Evolutionary conservation across 73 alveolate species (phyloP), one percentile per base, ranked within the genome.

Genomic region (Tetrahymena thermophila): DNA sequence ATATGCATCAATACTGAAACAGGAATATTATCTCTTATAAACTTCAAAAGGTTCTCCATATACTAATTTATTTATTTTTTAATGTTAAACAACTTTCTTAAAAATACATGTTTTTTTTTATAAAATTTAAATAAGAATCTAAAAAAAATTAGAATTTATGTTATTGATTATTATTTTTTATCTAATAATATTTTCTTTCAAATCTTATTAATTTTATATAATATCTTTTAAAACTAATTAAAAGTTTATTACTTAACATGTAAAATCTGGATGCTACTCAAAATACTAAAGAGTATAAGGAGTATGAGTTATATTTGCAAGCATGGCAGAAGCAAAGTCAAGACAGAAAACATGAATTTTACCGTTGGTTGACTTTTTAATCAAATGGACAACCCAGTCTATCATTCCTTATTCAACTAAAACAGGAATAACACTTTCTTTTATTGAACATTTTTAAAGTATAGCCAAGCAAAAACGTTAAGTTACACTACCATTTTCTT

Each of bases 381-480:
- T 95, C 14, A 98, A 94, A 25, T 93, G 94, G 13, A 98, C 95
- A 93, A 98, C 98, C 98, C 98, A 98, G 85, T 97, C 94, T 42
- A 98, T 97, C 96, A 97, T 96, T 7, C 98, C 99, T 71, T 94
- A 95, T 35, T 98, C 95, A 43, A 98, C 98, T 94, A 96, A 95
- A n/a, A 97, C 89, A 71, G 98, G 98, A 42, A 98, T 98, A 71
- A 97, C 98, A 93, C 97, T 95, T 93, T 98, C 99, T 95, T 98
- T 98, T 4, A 99, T 99, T 94, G 99, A 96, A 98, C 98, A 98
- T 94, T 99, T 99, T 96, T 98, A 98, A 56, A 99, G 97, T 71
- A 99, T 98, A n/a, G 99, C 99, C 56, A 99, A 96, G 10, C 99
- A 98, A 96, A 99, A 99, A 94, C 99, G 95, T 94, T 99, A 98